phyloP scores from a whole-genome alignment of 192 early-diverging fungal species.

The Umbelopsis vinacea region DNA sequence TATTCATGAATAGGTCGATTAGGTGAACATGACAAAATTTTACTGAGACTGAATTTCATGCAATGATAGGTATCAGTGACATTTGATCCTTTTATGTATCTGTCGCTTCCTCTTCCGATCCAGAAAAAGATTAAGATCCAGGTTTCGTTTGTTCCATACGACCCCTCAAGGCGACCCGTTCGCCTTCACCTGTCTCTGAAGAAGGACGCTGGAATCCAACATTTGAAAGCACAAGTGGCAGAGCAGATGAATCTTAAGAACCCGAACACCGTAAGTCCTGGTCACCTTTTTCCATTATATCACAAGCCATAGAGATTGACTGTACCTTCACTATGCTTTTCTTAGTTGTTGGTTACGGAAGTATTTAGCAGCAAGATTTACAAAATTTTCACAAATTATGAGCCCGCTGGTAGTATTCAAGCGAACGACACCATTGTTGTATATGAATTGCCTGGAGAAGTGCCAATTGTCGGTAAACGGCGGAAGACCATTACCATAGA shows the following conservation, averaged over 20 bases:
- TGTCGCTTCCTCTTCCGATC: conserved; percentile 77
- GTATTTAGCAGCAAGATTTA: conserved; percentile 57
- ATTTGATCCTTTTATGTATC: conserved; percentile 85
- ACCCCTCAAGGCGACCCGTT: conserved; percentile 41
- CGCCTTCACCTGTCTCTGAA: conserved; percentile 60
- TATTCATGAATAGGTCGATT: conserved; percentile 55
- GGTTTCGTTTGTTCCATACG: conserved; percentile 58
- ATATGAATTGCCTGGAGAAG: conserved; percentile 38
- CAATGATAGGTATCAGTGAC: conserved; percentile 62
- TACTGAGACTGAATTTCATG: not conserved
- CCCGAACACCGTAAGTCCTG: conserved; percentile 21
- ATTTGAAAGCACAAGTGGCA: conserved; percentile 64
- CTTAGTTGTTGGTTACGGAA: conserved; percentile 52
- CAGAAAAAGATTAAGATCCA: conserved; percentile 56
- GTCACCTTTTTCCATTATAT: not conserved
- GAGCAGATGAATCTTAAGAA: conserved; percentile 53
- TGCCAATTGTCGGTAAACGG: conserved; percentile 26
- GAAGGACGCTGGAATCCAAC: conserved; percentile 65
- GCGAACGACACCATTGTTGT: conserved; percentile 35
- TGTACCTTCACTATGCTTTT: no score
- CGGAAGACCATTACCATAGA: conserved; percentile 17
- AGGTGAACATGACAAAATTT: conserved; percentile 28
- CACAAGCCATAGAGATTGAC: not conserved
- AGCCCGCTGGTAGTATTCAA: conserved; percentile 47
- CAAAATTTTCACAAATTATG: conserved; percentile 56